Conservation (phyloP, 495 filamentous ascomycete species). For the Penicillium verhagenii region DNA sequence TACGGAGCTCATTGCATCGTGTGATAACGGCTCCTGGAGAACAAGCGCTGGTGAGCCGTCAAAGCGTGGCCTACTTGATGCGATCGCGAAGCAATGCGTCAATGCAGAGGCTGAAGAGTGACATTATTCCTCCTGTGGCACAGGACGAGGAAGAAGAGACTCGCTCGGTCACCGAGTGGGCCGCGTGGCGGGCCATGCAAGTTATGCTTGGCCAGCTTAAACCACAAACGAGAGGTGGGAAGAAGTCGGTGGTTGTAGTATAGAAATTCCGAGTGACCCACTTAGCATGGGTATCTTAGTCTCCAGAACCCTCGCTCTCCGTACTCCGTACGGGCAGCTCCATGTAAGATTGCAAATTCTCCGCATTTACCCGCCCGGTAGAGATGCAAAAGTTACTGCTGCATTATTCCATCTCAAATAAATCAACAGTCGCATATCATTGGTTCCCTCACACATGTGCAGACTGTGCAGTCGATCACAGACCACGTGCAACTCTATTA, state of each 20-base stretch:
- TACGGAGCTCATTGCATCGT: conserved; percentile 36
- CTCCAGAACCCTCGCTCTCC: neutral
- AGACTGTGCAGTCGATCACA: neutral
- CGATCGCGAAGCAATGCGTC: conserved; percentile 18
- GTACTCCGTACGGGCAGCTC: no score
- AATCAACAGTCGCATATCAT: no score
- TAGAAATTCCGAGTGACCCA: neutral
- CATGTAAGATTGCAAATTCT: no score
- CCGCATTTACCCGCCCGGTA: neutral
- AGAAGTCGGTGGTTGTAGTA: neutral
- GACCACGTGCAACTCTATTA: neutral
- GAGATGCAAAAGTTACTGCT: no score
- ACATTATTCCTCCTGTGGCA: conserved; percentile 1
- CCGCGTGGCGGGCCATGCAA: conserved; percentile 4
- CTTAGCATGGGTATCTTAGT: neutral
- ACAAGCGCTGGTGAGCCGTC: conserved; percentile 25
- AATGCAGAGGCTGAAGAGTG: conserved; percentile 16
- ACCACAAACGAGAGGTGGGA: conserved; percentile 7
- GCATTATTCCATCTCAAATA: no score
- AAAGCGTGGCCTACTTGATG: conserved; percentile 35
- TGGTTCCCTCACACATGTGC: no score
- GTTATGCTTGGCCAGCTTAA: conserved; percentile 7
- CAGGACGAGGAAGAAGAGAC: conserved; percentile 5
- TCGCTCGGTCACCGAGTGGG: conserved; percentile 6
- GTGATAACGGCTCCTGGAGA: conserved; percentile 35